phyloP scores from a whole-genome alignment of 2,329 filamentous ascomycete species.

The Elsinoe necatrix region DNA sequence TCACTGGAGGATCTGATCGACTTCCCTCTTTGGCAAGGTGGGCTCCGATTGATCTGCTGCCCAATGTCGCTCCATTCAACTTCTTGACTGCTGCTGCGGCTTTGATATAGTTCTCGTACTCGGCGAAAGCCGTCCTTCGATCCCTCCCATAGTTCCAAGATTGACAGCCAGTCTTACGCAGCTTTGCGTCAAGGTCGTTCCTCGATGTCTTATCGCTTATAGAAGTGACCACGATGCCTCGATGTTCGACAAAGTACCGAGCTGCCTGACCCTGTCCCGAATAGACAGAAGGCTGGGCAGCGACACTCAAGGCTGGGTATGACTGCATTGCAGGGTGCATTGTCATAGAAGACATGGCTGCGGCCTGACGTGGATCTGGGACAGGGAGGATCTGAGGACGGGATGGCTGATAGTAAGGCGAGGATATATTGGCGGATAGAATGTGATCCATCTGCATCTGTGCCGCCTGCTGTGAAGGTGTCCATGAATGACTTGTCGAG shows the following conservation, averaged over 20 bases:
- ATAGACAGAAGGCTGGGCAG: not conserved
- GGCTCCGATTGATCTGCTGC: not conserved
- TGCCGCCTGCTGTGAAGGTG: not conserved
- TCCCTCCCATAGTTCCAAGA: not conserved
- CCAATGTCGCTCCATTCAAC: constrained; percentile 3
- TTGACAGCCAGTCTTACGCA: not conserved
- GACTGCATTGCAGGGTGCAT: not conserved
- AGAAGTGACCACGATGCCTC: not conserved
- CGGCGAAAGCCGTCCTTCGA: not conserved
- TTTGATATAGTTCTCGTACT: not conserved
- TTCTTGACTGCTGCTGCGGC: not conserved
- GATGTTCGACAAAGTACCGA: not conserved
- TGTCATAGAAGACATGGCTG: not conserved
- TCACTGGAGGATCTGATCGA: not conserved
- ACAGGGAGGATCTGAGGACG: not conserved
- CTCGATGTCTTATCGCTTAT: not conserved
- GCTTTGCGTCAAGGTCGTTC: not conserved
- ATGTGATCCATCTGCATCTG: not conserved
- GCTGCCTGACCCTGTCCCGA: not conserved
- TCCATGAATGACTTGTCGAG: not conserved
- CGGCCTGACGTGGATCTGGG: not conserved
- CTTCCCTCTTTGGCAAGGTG: constrained; percentile 1
- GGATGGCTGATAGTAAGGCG: not conserved
- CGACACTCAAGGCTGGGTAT: not conserved
- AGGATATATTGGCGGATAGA: not conserved